Base-by-base conservation (phyloP, 2,329 filamentous ascomycete species). In the Lecanicillium sp. region DNA sequence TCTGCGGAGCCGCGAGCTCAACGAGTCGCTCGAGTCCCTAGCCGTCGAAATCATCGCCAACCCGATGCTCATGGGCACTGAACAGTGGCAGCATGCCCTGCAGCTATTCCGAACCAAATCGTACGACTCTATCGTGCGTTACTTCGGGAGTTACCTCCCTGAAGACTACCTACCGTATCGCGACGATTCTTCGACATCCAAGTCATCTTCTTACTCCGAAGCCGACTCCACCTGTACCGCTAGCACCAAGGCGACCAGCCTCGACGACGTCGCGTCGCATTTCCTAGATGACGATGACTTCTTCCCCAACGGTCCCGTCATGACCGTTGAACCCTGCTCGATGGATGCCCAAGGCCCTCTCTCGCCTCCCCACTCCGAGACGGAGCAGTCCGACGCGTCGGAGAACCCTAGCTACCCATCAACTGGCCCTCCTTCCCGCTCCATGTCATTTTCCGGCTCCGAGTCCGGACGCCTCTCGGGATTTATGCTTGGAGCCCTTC, bases 21-120 rank as follows among this genome's bases (percentile, higher is more conserved):
- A 76, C 51, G 59, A 71, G 35, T 69, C 65, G 36, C 66, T 79
- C 41, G 68, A 77, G 50, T 71, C 71, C 34, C 71, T 75, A 35
- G 71, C 74, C n/a, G 59, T 74, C 48, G 73, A 78, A 58, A 78
- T 79, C 53, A 73, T 78, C 47, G 72, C 68, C 51, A 77, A 77
- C 58, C 74, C 74, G 13, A 64, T 64, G 39, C 62, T 79, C 46
- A 72, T 79, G 57, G 73, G 71, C 41, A 74, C 71, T 34, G 63
- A 73, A 14, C 74, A 77, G 59, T 79, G 74, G 74, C 66, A 73
- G 46, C 59, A 69, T 46, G 74, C 74, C 18, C 52, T 77, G 19
- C 74, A 78, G 51, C 68, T 78, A 39, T 78, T 79, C 51, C 69
- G 74, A 12, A 74, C 73, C 9, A 70, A 64, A 49, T 77, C 72